Percentiles rank a stretch among this genome's conserved stretches.
These are phyloP conservation scores for Metroxylon sagu DNA, from an alignment of 176 grass and related monocot species.

Conservation along the genomic window DNA sequence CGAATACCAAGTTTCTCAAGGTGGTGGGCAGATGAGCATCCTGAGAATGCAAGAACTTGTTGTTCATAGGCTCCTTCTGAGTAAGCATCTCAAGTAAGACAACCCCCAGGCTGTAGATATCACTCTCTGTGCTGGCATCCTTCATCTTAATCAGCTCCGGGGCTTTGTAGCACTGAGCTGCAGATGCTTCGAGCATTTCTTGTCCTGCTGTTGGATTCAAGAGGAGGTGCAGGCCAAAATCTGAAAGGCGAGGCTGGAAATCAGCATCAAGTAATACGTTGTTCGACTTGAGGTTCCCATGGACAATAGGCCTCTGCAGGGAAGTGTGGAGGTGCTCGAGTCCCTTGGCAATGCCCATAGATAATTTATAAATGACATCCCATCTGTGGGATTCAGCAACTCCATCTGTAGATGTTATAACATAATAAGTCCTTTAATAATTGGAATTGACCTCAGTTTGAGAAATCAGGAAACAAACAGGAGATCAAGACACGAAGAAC, in stretches of 20 bases:
- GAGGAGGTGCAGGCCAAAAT: constrained; percentile 75
- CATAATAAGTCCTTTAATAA: not conserved
- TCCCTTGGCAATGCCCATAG: constrained; percentile 74
- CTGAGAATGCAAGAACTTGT: constrained; percentile 10
- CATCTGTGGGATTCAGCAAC: constrained; percentile 76
- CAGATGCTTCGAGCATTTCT: constrained; percentile 70
- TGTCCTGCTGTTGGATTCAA: constrained; percentile 47
- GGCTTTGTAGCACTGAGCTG: constrained; percentile 65
- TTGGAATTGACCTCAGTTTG: too few relatives aligned
- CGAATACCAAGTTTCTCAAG: constrained; percentile 27
- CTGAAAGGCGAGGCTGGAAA: constrained; percentile 74
- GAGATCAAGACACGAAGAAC: too few relatives aligned
- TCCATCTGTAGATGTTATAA: constrained; percentile 41
- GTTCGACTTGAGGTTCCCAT: constrained; percentile 90
- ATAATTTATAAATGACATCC: constrained; percentile 81
- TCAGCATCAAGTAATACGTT: constrained; percentile 86
- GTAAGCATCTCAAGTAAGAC: constrained; percentile 78
- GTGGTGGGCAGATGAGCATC: constrained; percentile 22
- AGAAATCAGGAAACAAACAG: too few relatives aligned
- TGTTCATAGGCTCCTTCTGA: constrained; percentile 52
- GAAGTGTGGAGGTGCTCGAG: constrained; percentile 78
- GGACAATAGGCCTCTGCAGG: constrained; percentile 53
- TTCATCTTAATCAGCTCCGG: constrained; percentile 87
- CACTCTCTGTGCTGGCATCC: constrained; percentile 49
- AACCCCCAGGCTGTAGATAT: constrained; percentile 53